Evolutionary conservation across 2,329 filamentous ascomycete species (phyloP).

Genomic region (Beauveria asiatica): DNA sequence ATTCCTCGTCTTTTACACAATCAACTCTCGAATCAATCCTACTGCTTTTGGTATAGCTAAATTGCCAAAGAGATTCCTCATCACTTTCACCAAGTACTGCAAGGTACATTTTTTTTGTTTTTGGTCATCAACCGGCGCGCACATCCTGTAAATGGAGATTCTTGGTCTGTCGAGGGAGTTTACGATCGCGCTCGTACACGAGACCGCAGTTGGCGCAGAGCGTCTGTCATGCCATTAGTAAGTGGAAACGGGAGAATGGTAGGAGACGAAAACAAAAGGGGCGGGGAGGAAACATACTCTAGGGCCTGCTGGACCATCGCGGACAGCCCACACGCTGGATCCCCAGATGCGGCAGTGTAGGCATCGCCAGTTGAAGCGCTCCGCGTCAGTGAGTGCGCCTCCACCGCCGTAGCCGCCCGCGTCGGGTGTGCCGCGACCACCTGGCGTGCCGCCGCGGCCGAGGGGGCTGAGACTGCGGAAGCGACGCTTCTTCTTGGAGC

Average conservation of each 20-base stretch:
- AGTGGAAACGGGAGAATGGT: slow-evolving; percentile 10
- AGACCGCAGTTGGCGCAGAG: slow-evolving; percentile 92
- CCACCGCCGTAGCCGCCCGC: slow-evolving; percentile 65
- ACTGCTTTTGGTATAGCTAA: background rate
- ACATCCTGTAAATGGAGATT: slow-evolving; percentile 29
- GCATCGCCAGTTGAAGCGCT: slow-evolving; percentile 80
- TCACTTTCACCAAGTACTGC: background rate
- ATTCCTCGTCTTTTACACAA: background rate
- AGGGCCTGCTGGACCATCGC: slow-evolving; percentile 79
- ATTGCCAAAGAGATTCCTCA: background rate
- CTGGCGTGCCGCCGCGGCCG: slow-evolving; percentile 54
- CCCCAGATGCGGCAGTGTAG: slow-evolving; percentile 82
- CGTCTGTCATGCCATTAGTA: slow-evolving; percentile 43
- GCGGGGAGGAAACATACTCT: slow-evolving; percentile 53
- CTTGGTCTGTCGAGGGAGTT: slow-evolving; percentile 52
- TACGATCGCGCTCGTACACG: slow-evolving; percentile 78
- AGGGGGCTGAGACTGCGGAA: slow-evolving; percentile 82
- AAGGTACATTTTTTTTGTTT: background rate
- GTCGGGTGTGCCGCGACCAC: slow-evolving; percentile 73
- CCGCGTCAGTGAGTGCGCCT: slow-evolving; percentile 62
- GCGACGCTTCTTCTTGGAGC: slow-evolving; percentile 89
- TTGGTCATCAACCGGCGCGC: slow-evolving; percentile 23
- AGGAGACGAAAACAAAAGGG: background rate
- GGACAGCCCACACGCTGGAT: slow-evolving; percentile 85
- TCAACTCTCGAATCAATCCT: background rate